A percentile compares a stretch with the other conserved stretches of the same genome.
phyloP scores from a whole-genome alignment of 169 alveolate species.

The Perkinsus olseni region DNA sequence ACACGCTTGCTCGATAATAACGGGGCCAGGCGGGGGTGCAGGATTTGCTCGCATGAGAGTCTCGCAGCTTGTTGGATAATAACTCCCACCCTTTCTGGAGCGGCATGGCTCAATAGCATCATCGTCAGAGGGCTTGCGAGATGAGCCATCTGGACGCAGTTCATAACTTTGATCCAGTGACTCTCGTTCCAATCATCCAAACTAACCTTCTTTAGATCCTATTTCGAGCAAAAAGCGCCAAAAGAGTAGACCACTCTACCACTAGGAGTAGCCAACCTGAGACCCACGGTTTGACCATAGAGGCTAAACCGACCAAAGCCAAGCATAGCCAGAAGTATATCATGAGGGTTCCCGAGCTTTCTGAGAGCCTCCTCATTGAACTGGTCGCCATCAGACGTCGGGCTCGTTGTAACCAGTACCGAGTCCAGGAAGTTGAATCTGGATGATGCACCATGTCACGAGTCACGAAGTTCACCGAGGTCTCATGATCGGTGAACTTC shows the following conservation, averaged over 20 bases:
- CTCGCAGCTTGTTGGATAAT: not conserved
- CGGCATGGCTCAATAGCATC: not conserved
- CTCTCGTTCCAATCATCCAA: not conserved
- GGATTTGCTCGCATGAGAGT: too few species aligned
- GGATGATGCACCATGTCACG: slow-evolving; percentile 3
- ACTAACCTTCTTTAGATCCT: not conserved
- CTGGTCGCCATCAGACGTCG: not conserved
- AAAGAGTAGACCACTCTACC: not conserved
- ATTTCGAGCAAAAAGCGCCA: not conserved
- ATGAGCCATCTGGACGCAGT: not conserved
- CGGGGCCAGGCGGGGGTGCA: too few species aligned
- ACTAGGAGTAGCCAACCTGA: not conserved
- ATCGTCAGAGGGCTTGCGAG: not conserved
- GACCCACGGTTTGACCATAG: not conserved
- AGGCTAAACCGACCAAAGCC: not conserved
- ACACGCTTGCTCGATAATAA: too few species aligned
- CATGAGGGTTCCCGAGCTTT: not conserved
- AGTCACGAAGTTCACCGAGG: too few species aligned
- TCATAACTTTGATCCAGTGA: not conserved
- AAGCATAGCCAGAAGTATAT: not conserved
- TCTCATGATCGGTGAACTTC: too few species aligned
- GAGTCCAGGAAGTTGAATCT: not conserved
- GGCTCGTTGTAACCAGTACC: not conserved
- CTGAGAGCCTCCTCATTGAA: not conserved
- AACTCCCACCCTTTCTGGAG: not conserved